Base-by-base conservation (phyloP, 305 asterid genomes). In the Solanum hybrid region DNA sequence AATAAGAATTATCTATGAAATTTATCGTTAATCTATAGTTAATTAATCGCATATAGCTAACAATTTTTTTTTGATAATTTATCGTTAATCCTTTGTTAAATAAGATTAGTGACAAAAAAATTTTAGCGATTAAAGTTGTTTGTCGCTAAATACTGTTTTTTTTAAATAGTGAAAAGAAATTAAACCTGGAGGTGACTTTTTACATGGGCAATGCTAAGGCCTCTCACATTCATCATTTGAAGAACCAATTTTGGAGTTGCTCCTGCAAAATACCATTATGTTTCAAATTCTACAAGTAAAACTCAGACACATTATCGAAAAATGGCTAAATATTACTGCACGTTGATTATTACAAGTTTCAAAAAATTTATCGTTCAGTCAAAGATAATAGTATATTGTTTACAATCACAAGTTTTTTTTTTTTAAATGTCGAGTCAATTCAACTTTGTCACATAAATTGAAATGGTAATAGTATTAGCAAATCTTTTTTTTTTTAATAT, bases 211-310 rank as follows among this genome's bases (percentile, higher is more conserved):
- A 97, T 97, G 94, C 95, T 94, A 22, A 97, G 96, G 10, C 99
- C 99, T 90, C 94, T 94, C 38, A 94, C 97, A 89, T 95, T 95
- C 99, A 97, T 97, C 93, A 94, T 68, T 89, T 96, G 98, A 91
- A 97, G 98, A 89, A 97, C 97, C 41, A 96, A 93, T 94, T 97
- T 97, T 1, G 99, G 99, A 73, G 99, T 97, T 14, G 99, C 99
- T 92, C 97, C 99, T 97, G 91, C 17, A 79, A 90, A 79, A 4
- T 6, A 12, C 14, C 22, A 22, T 1, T 65, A 65, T 65, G 27
- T 65, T 65, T 65, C 73, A 22, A 65, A 65, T 65, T 65, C 13
- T 22, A 65, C 73, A 9, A 65, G 73, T 65, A 65, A 65, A 65
- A 65, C 73, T 65, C 13, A 5, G 8, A 70, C 8, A 24, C 8